phyloP scores from a whole-genome alignment of 768 basidiomycete genomes.

The Tricholoma terreum region DNA sequence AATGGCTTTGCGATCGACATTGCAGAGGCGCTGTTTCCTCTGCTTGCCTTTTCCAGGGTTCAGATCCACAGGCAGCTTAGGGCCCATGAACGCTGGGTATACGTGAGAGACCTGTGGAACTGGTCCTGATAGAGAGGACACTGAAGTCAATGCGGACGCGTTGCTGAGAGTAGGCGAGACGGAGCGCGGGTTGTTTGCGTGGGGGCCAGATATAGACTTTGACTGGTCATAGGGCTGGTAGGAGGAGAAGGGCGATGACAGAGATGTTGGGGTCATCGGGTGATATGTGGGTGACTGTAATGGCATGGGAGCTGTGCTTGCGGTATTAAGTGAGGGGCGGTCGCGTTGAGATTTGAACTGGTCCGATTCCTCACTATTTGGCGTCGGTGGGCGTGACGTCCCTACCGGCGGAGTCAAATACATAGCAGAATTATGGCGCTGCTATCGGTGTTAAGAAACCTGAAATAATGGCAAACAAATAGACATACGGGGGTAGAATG shows the following conservation, averaged over 20 bases:
- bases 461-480: constrained; percentile 2
- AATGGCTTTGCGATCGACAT: constrained; percentile 71
- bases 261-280: constrained; percentile 42
- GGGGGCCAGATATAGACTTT: constrained; percentile 42
- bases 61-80: constrained; percentile 8
- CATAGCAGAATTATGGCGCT: constrained; percentile 24
- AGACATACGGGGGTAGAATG: constrained; percentile 17
- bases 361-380: constrained; percentile 29
- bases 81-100: constrained; percentile 1
- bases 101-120: constrained; percentile 17
- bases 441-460: constrained; percentile 11
- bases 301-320: constrained; percentile 20
- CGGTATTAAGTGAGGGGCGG: constrained; percentile 28
- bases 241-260: constrained; percentile 45
- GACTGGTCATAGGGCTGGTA: constrained; percentile 41
- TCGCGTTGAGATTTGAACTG: constrained; percentile 31
- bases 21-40: constrained; percentile 71
- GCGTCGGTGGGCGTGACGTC: constrained; percentile 38
- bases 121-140: constrained; percentile 34
- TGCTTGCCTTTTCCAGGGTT: constrained; percentile 34
- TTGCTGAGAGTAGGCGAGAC: constrained; percentile 64
- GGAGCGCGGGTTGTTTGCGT: constrained; percentile 41
- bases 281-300: constrained; percentile 42
- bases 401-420: constrained; percentile 36
- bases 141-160: constrained; percentile 50